Evolutionary conservation across 495 filamentous ascomycete species (phyloP), one percentile per base, ranked within the genome.

Genomic region (Tuber brumale): DNA sequence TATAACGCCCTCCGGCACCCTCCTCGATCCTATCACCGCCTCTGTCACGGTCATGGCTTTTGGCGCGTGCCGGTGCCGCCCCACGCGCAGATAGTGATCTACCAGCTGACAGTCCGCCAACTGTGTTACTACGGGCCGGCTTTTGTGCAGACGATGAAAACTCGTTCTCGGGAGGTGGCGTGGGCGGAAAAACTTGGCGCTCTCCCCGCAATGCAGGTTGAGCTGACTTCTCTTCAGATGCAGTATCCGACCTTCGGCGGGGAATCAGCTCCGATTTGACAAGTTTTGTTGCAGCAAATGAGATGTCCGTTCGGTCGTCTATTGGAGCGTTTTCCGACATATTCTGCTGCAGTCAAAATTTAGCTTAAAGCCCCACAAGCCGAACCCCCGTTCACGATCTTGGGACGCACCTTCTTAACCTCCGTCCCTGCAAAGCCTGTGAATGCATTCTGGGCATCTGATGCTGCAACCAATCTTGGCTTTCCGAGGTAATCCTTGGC

Each of bases 401-500:
- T 23, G 39, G 23, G 70, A 70, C 85, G 77, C 75, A 89, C 86
- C 77, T 88, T 90, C 86, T 91, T 93, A 78, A 92, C 88, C 80
- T 94, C 93, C 12, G 91, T 86, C 69, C 91, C 92, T 71, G 90
- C 86, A 81, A 93, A 93, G 70, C 92, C 92, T 16, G 91, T 92
- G 81, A 92, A 93, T 23, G 90, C 89, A 84, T 94, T 93, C 81
- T 85, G 83, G 73, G 89, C 87, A 80, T 97, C 94, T 23, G 94
- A 91, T n/a, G 94, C 91, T 31, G 95, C 95, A n/a, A 99, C 91
- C 66, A 99, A 86, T 69, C 93, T 88, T 27, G 96, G 93, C 83
- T 97, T 98, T 45, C 95, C 95, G 7, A 99, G 89, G 82, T 99
- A 99, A 81, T 98, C 94, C 84, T 97, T 97, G 37, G 93, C 90